Evolutionary conservation across 1,139 yeast genomes (phyloP).

Genomic region (Kodamaea anthophila): DNA sequence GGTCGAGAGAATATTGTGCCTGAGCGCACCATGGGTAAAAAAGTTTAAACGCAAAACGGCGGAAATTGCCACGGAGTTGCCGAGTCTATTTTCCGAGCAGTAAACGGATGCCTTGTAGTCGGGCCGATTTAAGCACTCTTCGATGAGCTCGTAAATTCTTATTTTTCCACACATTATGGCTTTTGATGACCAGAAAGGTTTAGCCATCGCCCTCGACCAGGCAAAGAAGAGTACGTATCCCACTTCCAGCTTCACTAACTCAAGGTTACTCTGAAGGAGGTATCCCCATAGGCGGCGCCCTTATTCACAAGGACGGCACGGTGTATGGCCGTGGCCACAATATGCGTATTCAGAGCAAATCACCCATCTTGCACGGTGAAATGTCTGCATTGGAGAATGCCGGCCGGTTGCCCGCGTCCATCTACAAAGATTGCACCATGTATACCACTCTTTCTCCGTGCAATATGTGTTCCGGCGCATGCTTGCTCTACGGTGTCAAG

Average conservation of each 20-base stretch:
- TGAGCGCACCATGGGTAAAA: no score
- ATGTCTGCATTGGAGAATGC: constrained; percentile 84
- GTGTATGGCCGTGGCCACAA: constrained; percentile 86
- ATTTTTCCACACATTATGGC: constrained; percentile 23
- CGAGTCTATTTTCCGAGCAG: no score
- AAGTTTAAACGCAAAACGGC: no score
- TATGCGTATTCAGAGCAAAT: constrained; percentile 72
- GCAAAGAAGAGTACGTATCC: constrained; percentile 49
- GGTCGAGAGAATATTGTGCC: no score
- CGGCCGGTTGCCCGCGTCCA: constrained; percentile 69
- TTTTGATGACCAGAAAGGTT: constrained; percentile 59
- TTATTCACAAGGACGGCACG: constrained; percentile 69
- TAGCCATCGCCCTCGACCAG: constrained; percentile 67
- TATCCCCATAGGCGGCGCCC: constrained; percentile 78
- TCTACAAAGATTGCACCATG: constrained; percentile 68
- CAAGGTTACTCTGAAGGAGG: constrained; percentile 77
- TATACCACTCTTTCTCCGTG: constrained; percentile 93
- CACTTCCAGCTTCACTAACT: constrained; percentile 5
- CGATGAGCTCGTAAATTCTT: no score
- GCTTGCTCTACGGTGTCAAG: constrained; percentile 77
- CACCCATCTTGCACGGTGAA: constrained; percentile 87
- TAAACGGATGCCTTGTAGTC: no score
- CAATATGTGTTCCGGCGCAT: constrained; percentile 92
- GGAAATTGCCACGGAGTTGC: no score
- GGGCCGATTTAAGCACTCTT: no score